These are phyloP conservation scores for Urochloa ruziziensis DNA, from an alignment of 176 grass and related monocot species.

Conservation along the genomic window DNA sequence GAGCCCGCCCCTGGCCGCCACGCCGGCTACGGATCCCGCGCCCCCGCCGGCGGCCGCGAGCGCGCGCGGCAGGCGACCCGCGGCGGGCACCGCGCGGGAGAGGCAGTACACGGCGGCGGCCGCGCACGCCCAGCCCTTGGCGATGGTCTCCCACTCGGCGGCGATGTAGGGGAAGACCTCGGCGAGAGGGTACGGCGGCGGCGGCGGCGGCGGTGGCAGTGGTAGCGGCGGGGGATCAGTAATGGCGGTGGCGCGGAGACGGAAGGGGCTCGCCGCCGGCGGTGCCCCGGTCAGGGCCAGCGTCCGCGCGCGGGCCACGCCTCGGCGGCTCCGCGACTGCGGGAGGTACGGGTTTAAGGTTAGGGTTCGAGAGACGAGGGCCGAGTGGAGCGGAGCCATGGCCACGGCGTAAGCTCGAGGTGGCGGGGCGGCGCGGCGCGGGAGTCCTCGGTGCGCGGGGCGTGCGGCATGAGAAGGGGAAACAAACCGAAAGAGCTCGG, in stretches of 20 bases:
- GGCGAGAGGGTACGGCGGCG: slow-evolving; percentile 12
- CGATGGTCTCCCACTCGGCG: slow-evolving; percentile 39
- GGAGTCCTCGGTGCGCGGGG: too few species aligned
- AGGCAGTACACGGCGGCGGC: too few species aligned
- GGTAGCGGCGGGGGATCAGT: background rate
- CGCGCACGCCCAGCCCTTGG: too few species aligned
- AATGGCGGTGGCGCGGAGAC: slow-evolving; percentile 3
- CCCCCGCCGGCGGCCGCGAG: too few species aligned
- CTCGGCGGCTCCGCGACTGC: background rate
- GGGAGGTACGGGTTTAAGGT: slow-evolving; percentile 6
- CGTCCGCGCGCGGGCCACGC: background rate
- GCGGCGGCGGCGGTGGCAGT: background rate
- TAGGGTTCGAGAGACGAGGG: slow-evolving; percentile 29
- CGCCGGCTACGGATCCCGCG: too few species aligned
- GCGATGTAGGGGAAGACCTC: slow-evolving; percentile 45
- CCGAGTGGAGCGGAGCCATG: background rate
- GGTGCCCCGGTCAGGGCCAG: slow-evolving; percentile 4
- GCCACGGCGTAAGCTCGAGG: slow-evolving; percentile 16
- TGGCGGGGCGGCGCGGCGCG: background rate
- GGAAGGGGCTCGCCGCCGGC: background rate
- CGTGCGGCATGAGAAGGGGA: too few species aligned
- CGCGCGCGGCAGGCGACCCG: too few species aligned
- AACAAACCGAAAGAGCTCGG: background rate
- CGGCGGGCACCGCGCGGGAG: too few species aligned
- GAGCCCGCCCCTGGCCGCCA: too few species aligned